Base-by-base conservation (phyloP, 768 basidiomycete genomes). In the Russula olivacea region DNA sequence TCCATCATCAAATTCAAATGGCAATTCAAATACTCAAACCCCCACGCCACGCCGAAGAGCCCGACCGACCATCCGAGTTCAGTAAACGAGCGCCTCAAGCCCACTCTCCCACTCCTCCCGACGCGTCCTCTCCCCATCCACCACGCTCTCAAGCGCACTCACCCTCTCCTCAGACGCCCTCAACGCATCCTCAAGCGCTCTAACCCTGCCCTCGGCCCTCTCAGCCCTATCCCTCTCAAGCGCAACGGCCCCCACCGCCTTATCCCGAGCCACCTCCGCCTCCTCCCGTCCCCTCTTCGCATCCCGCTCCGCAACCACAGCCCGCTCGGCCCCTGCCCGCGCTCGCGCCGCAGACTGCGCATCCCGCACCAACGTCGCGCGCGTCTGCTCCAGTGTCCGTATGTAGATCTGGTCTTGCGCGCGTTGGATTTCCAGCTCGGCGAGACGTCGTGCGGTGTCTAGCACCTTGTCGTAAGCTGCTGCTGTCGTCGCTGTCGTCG, bases 81-180 rank as follows among this genome's bases (percentile, higher is more conserved):
- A 28, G 28, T 28, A 28, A 30, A 32, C 32, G 53, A 64, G 58
- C 30, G 28, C 63, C 58, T 64, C 63, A 2, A 64, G 38, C 3
- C 63, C 53, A 2, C 45, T 28, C 58, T 59, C 63, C 58, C 47
- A 59, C 47, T 64, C 63, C 21, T 43, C 58, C 23, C 63, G 32
- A 3, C 52, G 1, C 30, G 23, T 48, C 58, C 40, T 30, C 38
- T 64, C 63, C 11, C 58, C 3, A 21, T 55, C 58, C 11, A 64
- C 47, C 0, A 4, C 30, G 1, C 19, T 40, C 52, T 59, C 63
- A 2, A 64, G 52, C 53, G 43, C 58, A 1, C 5, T 2, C 4
- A 55, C 47, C 38, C 25, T 54, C 53, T n/a, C 58, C 53, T 1
- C 41, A 0, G 19, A 21, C 2, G 0, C 30, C 3, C 38, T 5